Conservation (phyloP, 495 filamentous ascomycete species). For the Aspergillus hancockii region DNA sequence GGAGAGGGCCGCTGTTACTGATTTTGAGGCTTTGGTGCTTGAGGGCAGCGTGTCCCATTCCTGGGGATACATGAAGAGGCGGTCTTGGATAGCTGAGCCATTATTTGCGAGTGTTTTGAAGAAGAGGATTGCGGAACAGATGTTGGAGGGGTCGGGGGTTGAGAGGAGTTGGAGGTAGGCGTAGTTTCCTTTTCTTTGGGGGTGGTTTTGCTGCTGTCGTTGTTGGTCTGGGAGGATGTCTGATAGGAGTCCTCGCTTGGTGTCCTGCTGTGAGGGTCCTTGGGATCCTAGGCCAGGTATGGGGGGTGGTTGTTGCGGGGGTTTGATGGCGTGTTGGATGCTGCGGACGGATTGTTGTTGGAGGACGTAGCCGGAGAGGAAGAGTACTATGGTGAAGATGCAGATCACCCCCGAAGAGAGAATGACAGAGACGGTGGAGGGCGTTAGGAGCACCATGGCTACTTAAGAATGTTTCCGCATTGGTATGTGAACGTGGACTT, state of each 20-base stretch:
- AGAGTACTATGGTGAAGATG: constrained; percentile 64
- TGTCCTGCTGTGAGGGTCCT: constrained; percentile 29
- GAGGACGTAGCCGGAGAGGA: constrained; percentile 69
- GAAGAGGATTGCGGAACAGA: constrained; percentile 48
- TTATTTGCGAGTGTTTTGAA: constrained; percentile 44
- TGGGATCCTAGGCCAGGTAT: constrained; percentile 16
- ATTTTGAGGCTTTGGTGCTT: constrained; percentile 25
- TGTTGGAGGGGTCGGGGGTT: constrained; percentile 45
- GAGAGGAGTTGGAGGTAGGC: constrained; percentile 49
- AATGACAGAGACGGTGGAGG: constrained; percentile 47
- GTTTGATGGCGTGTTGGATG: constrained; percentile 60
- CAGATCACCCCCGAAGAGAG: constrained; percentile 50
- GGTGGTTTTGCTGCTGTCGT: constrained; percentile 2
- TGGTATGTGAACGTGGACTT: constrained; percentile 1
- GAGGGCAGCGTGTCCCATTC: constrained; percentile 42
- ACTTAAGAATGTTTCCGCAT: constrained; percentile 6
- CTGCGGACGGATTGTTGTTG: constrained; percentile 68
- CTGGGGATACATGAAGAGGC: constrained; percentile 51
- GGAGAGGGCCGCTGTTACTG: constrained; percentile 34
- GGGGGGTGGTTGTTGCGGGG: constrained; percentile 27
- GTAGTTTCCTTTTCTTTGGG: constrained; percentile 32
- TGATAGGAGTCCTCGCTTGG: constrained; percentile 13
- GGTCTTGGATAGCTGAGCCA: constrained; percentile 40
- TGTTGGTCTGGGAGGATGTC: constrained; percentile 9
- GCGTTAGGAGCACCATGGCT: constrained; percentile 48